Evolutionary conservation across 2,329 filamentous ascomycete species (phyloP).

Genomic region (Ophiostoma sp.): DNA sequence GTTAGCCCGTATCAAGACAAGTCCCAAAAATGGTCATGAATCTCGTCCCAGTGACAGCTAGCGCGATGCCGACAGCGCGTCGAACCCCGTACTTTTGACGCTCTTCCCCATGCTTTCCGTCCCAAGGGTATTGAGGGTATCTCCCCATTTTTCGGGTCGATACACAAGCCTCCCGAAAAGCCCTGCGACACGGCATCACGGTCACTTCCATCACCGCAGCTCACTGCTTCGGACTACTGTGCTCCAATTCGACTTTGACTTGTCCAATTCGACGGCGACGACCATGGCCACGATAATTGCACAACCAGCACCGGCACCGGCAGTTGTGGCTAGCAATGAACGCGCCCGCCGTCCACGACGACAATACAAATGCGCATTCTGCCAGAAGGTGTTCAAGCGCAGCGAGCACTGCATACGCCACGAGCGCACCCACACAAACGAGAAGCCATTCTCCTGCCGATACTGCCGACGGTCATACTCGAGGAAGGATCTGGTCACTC

Average conservation of each 20-base stretch:
- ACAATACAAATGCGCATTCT: not conserved
- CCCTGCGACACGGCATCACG: not conserved
- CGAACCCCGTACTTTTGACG: not conserved
- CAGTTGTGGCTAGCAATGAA: not conserved
- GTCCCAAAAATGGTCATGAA: not conserved
- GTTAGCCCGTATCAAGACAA: not conserved
- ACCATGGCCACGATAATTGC: not conserved
- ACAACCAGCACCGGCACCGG: no score
- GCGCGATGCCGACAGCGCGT: not conserved
- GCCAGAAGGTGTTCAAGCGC: not conserved
- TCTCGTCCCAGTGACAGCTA: not conserved
- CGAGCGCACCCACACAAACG: not conserved
- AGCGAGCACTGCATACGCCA: conserved; percentile 2
- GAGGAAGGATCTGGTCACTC: not conserved
- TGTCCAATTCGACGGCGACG: not conserved
- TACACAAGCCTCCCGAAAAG: not conserved
- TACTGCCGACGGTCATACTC: not conserved
- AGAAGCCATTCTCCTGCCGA: not conserved
- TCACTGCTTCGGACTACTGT: not conserved
- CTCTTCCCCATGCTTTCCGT: not conserved
- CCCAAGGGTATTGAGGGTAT: not conserved
- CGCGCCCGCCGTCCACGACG: not conserved
- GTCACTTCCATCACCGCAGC: not conserved
- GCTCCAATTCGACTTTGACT: not conserved
- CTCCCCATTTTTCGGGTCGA: not conserved